Evolutionary conservation across 306 rosid genomes (phyloP).

Genomic region (Quillaja saponaria): DNA sequence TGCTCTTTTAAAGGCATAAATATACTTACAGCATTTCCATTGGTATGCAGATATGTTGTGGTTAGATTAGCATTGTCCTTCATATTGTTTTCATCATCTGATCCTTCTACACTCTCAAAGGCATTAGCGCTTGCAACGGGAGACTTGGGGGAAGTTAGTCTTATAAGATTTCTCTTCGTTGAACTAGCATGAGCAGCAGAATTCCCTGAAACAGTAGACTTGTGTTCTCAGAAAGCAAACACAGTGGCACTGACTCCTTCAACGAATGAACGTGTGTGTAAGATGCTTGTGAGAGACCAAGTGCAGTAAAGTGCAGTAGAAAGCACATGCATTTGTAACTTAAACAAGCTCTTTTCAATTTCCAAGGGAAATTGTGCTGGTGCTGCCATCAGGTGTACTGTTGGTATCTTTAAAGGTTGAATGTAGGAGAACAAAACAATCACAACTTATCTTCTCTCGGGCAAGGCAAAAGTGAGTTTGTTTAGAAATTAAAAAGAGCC

Average conservation of each 20-base stretch:
- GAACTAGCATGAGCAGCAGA: slow-evolving; percentile 41
- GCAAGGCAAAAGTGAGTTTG: too few relatives aligned
- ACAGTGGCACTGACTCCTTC: slow-evolving; percentile 18
- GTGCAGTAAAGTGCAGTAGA: slow-evolving; percentile 1
- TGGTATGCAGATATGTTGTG: slow-evolving; percentile 57
- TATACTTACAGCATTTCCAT: slow-evolving; percentile 76
- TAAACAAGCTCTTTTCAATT: neutral
- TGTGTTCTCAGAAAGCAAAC: slow-evolving; percentile 11
- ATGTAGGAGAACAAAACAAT: neutral
- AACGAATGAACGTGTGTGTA: slow-evolving; percentile 4
- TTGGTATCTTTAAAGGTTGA: slow-evolving; percentile 1
- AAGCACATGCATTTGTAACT: neutral
- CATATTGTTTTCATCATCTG: slow-evolving; percentile 76
- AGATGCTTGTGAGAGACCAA: neutral
- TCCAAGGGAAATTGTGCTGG: neutral
- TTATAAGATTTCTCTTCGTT: slow-evolving; percentile 55
- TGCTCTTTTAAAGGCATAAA: slow-evolving; percentile 4
- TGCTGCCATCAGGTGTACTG: neutral
- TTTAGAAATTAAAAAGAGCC: too few relatives aligned
- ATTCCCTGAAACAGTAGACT: slow-evolving; percentile 60
- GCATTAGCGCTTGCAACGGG: slow-evolving; percentile 95
- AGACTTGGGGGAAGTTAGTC: slow-evolving; percentile 81
- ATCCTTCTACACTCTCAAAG: slow-evolving; percentile 87
- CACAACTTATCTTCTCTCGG: too few relatives aligned
- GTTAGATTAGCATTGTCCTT: slow-evolving; percentile 50